Base-by-base conservation (phyloP, 2,329 filamentous ascomycete species). In the Keithomyces neogunnii region DNA sequence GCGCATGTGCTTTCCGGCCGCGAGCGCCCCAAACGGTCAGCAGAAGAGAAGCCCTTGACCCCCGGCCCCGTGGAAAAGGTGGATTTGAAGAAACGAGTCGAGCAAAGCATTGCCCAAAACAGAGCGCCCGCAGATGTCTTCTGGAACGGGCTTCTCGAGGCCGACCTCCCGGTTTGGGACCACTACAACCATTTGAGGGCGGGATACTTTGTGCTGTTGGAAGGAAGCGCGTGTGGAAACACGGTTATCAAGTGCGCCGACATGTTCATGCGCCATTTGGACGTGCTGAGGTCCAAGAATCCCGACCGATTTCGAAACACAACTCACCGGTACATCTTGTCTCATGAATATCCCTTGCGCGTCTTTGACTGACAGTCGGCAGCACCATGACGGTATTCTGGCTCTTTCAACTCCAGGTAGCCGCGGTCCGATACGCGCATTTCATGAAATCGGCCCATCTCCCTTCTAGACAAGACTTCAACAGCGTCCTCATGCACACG, bases 381-480 rank as follows among this genome's bases (percentile, higher is more conserved):
- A 65, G 62, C 3, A 65, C 63, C 1, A 64, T 69, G 61, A 68
- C 67, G 0, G 53, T 62, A 3, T 69, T 69, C 45, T 69, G 66
- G 62, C 57, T 69, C 3, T 55, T 65, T 26, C 63, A 65, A n/a
- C 62, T 69, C 1, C 63, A 65, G 13, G 48, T 63, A 3, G 62
- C 66, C 1, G 57, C 65, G 6, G 51, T 63, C 1, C 55, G 56
- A 9, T 62, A 61, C 47, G 58, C 61, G 42, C 47, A 57, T 3
- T 46, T 53, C 6, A 54, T 1, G 28, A 47, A 10, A 31, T 50
- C 2, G 30, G 35, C 2, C 48, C 53, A 2, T 56, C 57, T 61
- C 2, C 33, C 33, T 35, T 26, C 51, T 0, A 53, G 45, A 1
- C 47, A 52, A 4, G 57, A 55, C 29, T 68, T 66, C 10, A 56